Evolutionary conservation across 2,329 filamentous ascomycete genomes (phyloP), one percentile per base, ranked within the genome.

Genomic region (Chaetoscypha palmicola): DNA sequence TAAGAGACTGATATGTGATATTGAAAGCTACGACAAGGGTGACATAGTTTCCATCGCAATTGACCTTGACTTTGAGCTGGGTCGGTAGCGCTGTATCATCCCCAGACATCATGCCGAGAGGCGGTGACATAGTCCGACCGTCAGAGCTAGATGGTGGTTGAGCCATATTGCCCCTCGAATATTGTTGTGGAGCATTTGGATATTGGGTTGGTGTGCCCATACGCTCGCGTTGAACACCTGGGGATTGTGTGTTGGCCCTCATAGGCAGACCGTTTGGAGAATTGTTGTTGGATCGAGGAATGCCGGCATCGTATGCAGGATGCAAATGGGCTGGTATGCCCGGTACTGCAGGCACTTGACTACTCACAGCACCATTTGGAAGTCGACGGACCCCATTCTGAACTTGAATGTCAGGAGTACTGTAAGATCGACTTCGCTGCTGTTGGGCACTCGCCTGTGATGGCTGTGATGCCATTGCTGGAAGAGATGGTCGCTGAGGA

Each of bases 11-110:
- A 66, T 94, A 97, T 31, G 87, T 84, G 58, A 97, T 97, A 62
- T 94, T 95, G 66, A 88, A 94, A 23, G 88, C 86, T 32, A 95
- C 94, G 9, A 98, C 91, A n/a, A 98, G 74, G 1, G 91, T 96
- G 47, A 96, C 84, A 55, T 94, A 94, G 60, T 90, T 92, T 36
- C 85, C 84, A 47, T 92, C 87, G 61, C 87, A 94, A 60, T 91
- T 91, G 45, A 98, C 89, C 63, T 94, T 94, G 39, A 96, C 90
- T 67, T 96, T 97, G 40, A 98, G 75, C 60, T 97, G 92, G 5
- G 86, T 81, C 35, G 73, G 77, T 38, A 74, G 63, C 19, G 68
- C 71, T 56, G 76, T 58, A 19, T 89, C 60, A 56, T 69, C 55
- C 30, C 44, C 47, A 14, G 58, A 53, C 40, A 52, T 52, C 8